Conservation (phyloP, 345 rosid species). For the Salix brachista region DNA sequence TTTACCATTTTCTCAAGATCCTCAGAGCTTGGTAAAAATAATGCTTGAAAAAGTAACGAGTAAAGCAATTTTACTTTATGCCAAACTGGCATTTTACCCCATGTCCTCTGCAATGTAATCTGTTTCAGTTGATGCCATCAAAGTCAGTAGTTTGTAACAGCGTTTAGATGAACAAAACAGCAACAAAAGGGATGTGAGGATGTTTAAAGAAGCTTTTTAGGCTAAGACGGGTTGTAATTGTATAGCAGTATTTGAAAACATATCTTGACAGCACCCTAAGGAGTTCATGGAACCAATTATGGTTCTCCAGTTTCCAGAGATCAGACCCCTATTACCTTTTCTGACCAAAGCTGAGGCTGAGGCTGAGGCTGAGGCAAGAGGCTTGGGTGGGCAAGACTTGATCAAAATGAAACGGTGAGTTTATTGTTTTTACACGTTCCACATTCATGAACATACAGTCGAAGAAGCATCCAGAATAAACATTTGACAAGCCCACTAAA, state of each 20-base stretch:
- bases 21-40: constrained; percentile 72
- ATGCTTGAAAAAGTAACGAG: constrained; percentile 64
- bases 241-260: no score
- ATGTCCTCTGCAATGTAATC: constrained; percentile 73
- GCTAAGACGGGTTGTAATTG: no score
- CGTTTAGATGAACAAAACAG: background rate
- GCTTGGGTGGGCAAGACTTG: background rate
- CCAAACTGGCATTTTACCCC: constrained; percentile 91
- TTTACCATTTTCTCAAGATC: constrained; percentile 79
- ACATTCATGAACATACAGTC: background rate
- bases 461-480: background rate
- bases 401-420: background rate
- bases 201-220: background rate
- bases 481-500: background rate
- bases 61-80: constrained; percentile 69
- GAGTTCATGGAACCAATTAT: no score
- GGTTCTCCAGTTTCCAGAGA: no score
- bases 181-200: background rate
- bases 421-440: background rate
- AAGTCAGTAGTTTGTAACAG: background rate
- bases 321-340: no score
- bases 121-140: constrained; percentile 28
- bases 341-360: no score
- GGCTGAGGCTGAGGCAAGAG: background rate
- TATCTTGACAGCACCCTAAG: no score